Conservation (phyloP, 345 rosid genomes). For the Gossypium rotundifolium region DNA sequence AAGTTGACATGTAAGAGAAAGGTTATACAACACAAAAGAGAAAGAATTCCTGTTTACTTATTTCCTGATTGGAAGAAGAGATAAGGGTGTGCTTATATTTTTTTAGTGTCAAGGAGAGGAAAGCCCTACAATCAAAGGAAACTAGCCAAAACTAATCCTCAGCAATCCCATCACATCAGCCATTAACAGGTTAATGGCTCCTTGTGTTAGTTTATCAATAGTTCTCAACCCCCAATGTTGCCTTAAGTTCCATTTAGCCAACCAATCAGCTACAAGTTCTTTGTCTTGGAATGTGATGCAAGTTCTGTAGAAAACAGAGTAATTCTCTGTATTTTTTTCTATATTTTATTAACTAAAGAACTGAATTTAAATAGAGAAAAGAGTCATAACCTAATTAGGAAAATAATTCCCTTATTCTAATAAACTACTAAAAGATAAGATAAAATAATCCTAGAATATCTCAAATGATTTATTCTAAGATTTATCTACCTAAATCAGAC, state of each 20-base stretch:
- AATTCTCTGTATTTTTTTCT: too few relatives aligned
- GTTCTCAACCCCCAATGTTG: neutral
- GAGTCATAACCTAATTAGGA: too few relatives aligned
- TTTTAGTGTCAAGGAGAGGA: neutral
- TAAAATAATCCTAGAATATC: too few relatives aligned
- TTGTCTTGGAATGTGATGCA: neutral
- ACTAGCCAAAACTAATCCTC: neutral
- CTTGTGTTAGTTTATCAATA: neutral
- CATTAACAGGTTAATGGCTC: conserved; percentile 2
- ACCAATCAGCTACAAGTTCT: neutral
- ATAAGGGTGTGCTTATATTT: neutral
- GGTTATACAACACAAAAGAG: neutral
- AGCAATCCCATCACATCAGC: neutral
- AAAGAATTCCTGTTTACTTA: neutral
- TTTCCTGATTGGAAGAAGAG: neutral
- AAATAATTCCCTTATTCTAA: too few relatives aligned
- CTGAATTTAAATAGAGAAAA: too few relatives aligned
- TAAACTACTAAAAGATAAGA: too few relatives aligned
- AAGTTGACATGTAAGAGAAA: neutral
- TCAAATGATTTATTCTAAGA: too few relatives aligned
- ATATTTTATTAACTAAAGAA: too few relatives aligned
- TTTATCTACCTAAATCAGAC: too few relatives aligned
- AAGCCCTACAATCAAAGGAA: neutral
- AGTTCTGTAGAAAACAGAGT: too few relatives aligned
- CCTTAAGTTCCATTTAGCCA: neutral